A percentile compares a stretch with the other conserved stretches of the same genome.
Evolutionary conservation across 495 filamentous ascomycete genomes (phyloP).

Genomic region (Penicillium paradoxum): DNA sequence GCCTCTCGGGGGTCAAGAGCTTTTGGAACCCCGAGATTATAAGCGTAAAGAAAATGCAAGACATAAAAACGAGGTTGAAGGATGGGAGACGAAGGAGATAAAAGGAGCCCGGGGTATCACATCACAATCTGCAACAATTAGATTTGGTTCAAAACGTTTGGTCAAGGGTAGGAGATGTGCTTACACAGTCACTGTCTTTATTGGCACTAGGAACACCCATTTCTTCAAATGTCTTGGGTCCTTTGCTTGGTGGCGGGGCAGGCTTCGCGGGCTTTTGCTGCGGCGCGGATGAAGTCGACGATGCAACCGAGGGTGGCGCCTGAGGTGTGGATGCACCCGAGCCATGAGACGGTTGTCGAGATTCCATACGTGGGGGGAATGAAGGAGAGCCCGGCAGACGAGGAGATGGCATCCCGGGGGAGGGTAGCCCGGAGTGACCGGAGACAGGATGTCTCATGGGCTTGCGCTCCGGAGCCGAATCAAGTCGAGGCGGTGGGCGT

Average conservation of each 20-base stretch:
- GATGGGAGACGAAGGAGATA: slow-evolving; percentile 1
- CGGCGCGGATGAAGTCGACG: slow-evolving; percentile 18
- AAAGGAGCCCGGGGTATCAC: slow-evolving; percentile 45
- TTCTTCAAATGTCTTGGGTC: slow-evolving; percentile 94
- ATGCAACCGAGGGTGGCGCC: slow-evolving; percentile 19
- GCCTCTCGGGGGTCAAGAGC: slow-evolving; percentile 14
- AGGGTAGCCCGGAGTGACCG: slow-evolving; percentile 17
- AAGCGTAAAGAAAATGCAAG: slow-evolving; percentile 10
- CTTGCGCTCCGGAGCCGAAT: slow-evolving; percentile 32
- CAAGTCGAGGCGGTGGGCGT: slow-evolving; percentile 32
- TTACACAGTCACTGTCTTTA: slow-evolving; percentile 85
- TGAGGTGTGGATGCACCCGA: slow-evolving; percentile 32
- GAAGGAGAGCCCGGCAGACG: slow-evolving; percentile 30
- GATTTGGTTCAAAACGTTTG: background rate
- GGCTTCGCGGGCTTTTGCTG: slow-evolving; percentile 28
- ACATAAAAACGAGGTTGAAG: slow-evolving; percentile 10
- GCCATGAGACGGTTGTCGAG: slow-evolving; percentile 28
- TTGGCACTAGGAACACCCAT: slow-evolving; percentile 87
- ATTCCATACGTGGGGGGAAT: slow-evolving; percentile 33
- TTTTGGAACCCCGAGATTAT: slow-evolving; percentile 19
- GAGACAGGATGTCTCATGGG: slow-evolving; percentile 32
- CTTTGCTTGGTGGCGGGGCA: slow-evolving; percentile 59
- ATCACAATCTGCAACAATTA: slow-evolving; percentile 52
- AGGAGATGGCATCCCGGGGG: slow-evolving; percentile 30
- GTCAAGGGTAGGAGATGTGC: slow-evolving; percentile 30